Conservation (phyloP, 306 rosid species). For the Dalbergia cochinchinensis region DNA sequence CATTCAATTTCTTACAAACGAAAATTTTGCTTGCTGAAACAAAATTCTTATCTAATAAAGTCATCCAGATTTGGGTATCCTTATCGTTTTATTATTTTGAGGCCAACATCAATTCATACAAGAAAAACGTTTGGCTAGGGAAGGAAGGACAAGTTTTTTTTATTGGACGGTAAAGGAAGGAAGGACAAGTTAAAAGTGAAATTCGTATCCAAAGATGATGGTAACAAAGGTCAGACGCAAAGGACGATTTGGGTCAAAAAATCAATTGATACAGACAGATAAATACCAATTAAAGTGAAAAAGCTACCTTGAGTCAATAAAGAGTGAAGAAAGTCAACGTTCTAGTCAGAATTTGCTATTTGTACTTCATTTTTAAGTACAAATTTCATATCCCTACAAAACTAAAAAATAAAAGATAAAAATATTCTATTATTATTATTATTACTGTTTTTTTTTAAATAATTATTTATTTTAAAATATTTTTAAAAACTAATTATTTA, state of each 20-base stretch:
- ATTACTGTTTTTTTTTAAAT: background rate
- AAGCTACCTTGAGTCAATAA: slow-evolving; percentile 10
- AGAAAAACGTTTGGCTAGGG: slow-evolving; percentile 1
- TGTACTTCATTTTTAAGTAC: slow-evolving; percentile 52
- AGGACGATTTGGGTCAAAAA: background rate
- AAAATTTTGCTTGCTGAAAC: too few relatives aligned
- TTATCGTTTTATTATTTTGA: background rate
- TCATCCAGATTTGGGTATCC: background rate
- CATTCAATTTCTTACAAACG: background rate
- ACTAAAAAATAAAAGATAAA: background rate
- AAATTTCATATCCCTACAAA: slow-evolving; percentile 39
- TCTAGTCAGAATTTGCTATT: slow-evolving; percentile 37
- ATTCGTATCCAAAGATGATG: slow-evolving; percentile 39
- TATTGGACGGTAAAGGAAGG: too few relatives aligned
- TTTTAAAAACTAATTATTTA: too few relatives aligned
- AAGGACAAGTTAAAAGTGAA: background rate
- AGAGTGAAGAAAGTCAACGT: slow-evolving; percentile 52
- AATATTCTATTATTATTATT: background rate
- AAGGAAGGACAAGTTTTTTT: background rate
- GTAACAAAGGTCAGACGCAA: slow-evolving; percentile 13
- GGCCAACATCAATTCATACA: background rate
- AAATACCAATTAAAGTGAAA: slow-evolving; percentile 12
- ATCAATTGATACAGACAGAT: background rate
- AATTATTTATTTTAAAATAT: too few relatives aligned
- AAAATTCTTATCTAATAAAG: background rate